phyloP scores from a whole-genome alignment of 78 protist genomes.

The Dictyostelium brefeldianum region DNA sequence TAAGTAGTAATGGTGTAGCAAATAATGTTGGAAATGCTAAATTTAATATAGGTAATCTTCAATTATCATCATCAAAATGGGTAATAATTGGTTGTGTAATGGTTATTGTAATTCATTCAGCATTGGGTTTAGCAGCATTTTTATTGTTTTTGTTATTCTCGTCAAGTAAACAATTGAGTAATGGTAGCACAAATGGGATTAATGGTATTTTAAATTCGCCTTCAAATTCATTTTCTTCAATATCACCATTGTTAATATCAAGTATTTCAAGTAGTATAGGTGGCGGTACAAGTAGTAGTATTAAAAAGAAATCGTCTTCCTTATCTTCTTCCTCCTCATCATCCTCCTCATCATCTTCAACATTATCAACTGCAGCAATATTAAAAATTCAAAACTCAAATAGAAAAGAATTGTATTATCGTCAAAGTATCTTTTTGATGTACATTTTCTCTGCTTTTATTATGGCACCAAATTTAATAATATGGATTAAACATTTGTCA shows the following conservation, averaged over 20 bases:
- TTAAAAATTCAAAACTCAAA: slow-evolving; percentile 2
- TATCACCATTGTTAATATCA: slow-evolving; percentile 11
- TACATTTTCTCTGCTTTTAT: slow-evolving; percentile 55
- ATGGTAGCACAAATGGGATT: background rate
- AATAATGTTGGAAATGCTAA: background rate
- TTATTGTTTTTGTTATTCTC: slow-evolving; percentile 48
- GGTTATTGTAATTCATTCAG: slow-evolving; percentile 53
- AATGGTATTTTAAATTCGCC: background rate
- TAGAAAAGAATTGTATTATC: slow-evolving; percentile 43
- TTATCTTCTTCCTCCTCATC: background rate
- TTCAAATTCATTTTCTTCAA: background rate
- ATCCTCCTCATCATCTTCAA: background rate
- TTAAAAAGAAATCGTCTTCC: slow-evolving; percentile 34
- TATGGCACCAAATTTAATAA: slow-evolving; percentile 56
- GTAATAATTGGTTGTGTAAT: slow-evolving; percentile 3
- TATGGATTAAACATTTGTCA: slow-evolving; percentile 73
- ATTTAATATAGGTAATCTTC: slow-evolving; percentile 39
- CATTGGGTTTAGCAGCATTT: slow-evolving; percentile 37
- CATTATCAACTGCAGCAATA: background rate
- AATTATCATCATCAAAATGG: slow-evolving; percentile 68
- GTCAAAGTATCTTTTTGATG: slow-evolving; percentile 58
- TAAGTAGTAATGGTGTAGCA: background rate
- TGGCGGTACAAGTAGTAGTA: background rate
- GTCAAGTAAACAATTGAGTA: background rate
- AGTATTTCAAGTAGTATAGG: background rate